phyloP scores from a whole-genome alignment of 129 eudicot species.

The Oenanthe sinensis region DNA sequence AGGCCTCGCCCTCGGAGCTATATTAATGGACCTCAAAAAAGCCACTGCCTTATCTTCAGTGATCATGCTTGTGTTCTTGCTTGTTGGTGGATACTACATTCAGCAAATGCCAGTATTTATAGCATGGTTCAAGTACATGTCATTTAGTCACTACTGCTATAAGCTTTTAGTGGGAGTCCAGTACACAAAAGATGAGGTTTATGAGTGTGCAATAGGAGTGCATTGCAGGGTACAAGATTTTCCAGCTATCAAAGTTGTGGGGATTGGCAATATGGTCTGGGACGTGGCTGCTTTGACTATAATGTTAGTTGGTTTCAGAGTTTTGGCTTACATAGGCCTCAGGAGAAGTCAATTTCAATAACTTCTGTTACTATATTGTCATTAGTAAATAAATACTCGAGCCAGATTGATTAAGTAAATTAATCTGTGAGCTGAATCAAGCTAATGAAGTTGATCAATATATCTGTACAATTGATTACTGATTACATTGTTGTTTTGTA shows the following conservation, averaged over 20 bases:
- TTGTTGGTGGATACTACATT: constrained; percentile 84
- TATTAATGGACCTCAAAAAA: constrained; percentile 78
- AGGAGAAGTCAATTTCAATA: constrained; percentile 53
- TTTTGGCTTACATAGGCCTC: constrained; percentile 76
- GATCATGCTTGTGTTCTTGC: constrained; percentile 74
- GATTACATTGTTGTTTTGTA: neutral
- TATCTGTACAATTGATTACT: neutral
- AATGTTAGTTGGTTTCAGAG: constrained; percentile 78
- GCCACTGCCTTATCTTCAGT: constrained; percentile 84
- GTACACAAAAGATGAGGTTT: constrained; percentile 50
- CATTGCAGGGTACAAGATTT: constrained; percentile 57
- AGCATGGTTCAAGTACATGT: constrained; percentile 70
- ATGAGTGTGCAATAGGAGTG: constrained; percentile 45
- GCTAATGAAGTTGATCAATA: constrained; percentile 4
- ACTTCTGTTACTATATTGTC: neutral
- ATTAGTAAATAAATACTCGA: neutral
- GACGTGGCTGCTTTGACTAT: constrained; percentile 72
- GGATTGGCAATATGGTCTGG: constrained; percentile 38
- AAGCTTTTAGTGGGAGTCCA: constrained; percentile 76
- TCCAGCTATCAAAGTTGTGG: constrained; percentile 58
- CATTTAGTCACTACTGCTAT: constrained; percentile 82
- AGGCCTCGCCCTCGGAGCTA: constrained; percentile 90
- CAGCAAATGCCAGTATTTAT: constrained; percentile 70
- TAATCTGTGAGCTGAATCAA: neutral
- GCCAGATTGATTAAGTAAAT: neutral